Conservation (phyloP, 495 filamentous ascomycete species). For the Neurospora sublineolata region DNA sequence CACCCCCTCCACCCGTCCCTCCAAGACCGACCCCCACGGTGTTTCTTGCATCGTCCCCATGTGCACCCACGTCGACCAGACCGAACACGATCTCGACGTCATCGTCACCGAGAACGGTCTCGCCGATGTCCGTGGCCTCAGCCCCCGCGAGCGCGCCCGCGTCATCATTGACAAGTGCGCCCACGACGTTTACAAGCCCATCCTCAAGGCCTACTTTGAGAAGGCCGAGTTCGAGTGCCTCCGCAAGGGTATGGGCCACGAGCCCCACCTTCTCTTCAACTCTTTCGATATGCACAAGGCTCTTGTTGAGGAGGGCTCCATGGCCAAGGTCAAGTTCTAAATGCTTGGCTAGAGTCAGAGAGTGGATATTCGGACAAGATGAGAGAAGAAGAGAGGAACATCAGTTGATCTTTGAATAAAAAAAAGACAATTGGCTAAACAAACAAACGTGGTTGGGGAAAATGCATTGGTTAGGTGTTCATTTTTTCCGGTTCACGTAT, state of each 20-base stretch:
- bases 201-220: conserved; percentile 73
- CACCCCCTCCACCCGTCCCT: conserved; percentile 68
- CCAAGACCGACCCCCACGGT: conserved; percentile 73
- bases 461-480: background rate
- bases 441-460: background rate
- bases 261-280: conserved; percentile 77
- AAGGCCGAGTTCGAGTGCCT: conserved; percentile 81
- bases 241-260: conserved; percentile 80
- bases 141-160: conserved; percentile 66
- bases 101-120: conserved; percentile 81
- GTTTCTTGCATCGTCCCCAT: conserved; percentile 84
- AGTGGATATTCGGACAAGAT: background rate
- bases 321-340: conserved; percentile 54
- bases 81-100: conserved; percentile 81
- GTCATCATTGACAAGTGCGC: conserved; percentile 83
- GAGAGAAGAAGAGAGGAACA: background rate
- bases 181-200: conserved; percentile 78
- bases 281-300: conserved; percentile 84
- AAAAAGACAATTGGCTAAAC: background rate
- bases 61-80: conserved; percentile 89
- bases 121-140: conserved; percentile 74
- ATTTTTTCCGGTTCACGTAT: background rate
- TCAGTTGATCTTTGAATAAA: background rate
- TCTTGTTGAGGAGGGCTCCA: conserved; percentile 68
- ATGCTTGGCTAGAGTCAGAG: background rate